Conservation (phyloP, 306 rosid species). For the Fagus sylvatica region DNA sequence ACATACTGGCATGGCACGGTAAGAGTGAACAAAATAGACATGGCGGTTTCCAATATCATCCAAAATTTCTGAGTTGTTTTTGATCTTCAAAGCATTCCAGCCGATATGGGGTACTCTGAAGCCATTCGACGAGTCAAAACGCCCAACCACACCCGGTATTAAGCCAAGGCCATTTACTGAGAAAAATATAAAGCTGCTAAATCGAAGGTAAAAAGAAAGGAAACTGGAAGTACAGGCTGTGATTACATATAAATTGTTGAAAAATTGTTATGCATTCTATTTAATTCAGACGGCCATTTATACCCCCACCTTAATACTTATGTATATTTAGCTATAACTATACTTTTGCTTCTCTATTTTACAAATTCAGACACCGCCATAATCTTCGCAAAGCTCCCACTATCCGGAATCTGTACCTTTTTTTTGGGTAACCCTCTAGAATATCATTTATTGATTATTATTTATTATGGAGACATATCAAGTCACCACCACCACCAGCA, state of each 20-base stretch:
- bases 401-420: too few relatives aligned
- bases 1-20: constrained; percentile 85
- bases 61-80: constrained; percentile 68
- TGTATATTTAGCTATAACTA: not conserved
- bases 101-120: constrained; percentile 95
- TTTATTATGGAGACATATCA: too few relatives aligned
- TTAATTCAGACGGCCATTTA: not conserved
- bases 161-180: constrained; percentile 94
- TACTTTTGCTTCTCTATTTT: not conserved
- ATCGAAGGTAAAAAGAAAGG: constrained; percentile 18
- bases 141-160: constrained; percentile 89
- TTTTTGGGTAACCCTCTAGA: too few relatives aligned
- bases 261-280: constrained; percentile 15
- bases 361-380: not conserved
- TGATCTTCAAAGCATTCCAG: constrained; percentile 85
- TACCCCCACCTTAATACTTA: not conserved
- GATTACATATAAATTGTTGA: constrained; percentile 1
- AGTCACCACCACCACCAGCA: not conserved
- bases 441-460: not conserved
- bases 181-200: constrained; percentile 34
- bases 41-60: constrained; percentile 79
- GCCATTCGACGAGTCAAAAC: constrained; percentile 89
- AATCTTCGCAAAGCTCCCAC: not conserved
- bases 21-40: constrained; percentile 94
- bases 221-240: not conserved